Evolutionary conservation across 2,329 filamentous ascomycete species (phyloP).

Genomic region (Aotearoamyces nothofagi): DNA sequence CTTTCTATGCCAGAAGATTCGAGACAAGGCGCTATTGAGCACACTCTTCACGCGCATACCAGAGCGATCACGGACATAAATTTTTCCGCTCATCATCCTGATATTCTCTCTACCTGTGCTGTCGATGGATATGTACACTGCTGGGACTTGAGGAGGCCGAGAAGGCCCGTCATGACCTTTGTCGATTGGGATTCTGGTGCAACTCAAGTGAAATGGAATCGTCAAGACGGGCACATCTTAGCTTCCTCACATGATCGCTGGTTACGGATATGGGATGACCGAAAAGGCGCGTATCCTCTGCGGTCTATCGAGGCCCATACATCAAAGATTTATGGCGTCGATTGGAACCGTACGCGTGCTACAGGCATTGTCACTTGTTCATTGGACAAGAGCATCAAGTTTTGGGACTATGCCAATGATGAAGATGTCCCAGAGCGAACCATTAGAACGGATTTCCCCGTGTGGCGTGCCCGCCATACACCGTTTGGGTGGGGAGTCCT

Average conservation of each 20-base stretch:
- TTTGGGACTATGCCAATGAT: slow-evolving; percentile 65
- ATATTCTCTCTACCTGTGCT: slow-evolving; percentile 77
- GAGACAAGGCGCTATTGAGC: slow-evolving; percentile 56
- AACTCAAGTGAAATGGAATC: slow-evolving; percentile 90
- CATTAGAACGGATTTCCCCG: slow-evolving; percentile 70
- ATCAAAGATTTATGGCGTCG: slow-evolving; percentile 89
- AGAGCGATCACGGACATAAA: slow-evolving; percentile 93
- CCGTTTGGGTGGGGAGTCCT: slow-evolving; percentile 77
- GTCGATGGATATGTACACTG: slow-evolving; percentile 88
- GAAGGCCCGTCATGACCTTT: slow-evolving; percentile 62
- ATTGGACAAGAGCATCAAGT: slow-evolving; percentile 80
- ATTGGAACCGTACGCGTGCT: slow-evolving; percentile 72
- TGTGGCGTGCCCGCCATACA: slow-evolving; percentile 83
- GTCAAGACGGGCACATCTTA: slow-evolving; percentile 71
- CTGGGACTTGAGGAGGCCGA: slow-evolving; percentile 71
- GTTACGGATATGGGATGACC: slow-evolving; percentile 80
- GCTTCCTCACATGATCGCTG: slow-evolving; percentile 84
- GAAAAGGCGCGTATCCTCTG: slow-evolving; percentile 63
- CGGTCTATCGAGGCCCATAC: slow-evolving; percentile 76
- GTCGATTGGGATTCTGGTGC: slow-evolving; percentile 90
- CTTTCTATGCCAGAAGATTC: slow-evolving; percentile 59
- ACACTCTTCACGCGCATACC: slow-evolving; percentile 72
- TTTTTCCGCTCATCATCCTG: slow-evolving; percentile 84
- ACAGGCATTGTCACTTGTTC: slow-evolving; percentile 75
- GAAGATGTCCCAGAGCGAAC: slow-evolving; percentile 57